Percentiles rank a stretch among this genome's conserved stretches.
phyloP scores from a whole-genome alignment of 208 protist species.

The Angomonas deanei region DNA sequence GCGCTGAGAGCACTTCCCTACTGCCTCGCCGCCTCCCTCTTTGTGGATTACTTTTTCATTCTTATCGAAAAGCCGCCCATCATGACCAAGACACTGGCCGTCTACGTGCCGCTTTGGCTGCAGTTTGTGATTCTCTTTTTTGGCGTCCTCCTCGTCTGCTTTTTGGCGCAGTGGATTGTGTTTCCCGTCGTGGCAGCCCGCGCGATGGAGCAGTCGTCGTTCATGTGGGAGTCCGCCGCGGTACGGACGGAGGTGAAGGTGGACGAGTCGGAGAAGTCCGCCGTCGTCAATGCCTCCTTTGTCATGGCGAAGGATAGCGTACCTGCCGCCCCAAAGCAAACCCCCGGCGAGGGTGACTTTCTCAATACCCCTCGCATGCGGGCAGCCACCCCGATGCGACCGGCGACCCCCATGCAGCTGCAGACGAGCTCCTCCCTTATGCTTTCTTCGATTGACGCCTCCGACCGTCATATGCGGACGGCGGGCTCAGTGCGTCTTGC shows the following conservation, averaged over 20 bases:
- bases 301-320: conserved; percentile 8
- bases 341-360: neutral
- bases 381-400: neutral
- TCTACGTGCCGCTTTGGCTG: conserved; percentile 31
- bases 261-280: conserved; percentile 4
- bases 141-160: conserved; percentile 40
- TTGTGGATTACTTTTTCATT: conserved; percentile 68
- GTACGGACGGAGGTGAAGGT: conserved; percentile 39
- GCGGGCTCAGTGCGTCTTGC: conserved; percentile 34
- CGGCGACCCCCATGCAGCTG: neutral
- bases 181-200: conserved; percentile 45
- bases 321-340: neutral
- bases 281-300: conserved; percentile 17
- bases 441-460: conserved; percentile 34
- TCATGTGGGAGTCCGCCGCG: conserved; percentile 65
- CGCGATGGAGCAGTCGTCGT: conserved; percentile 24
- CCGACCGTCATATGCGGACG: conserved; percentile 25
- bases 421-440: conserved; percentile 19
- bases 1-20: conserved; percentile 57
- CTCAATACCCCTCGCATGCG: neutral
- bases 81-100: conserved; percentile 47
- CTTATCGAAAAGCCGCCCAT: conserved; percentile 73
- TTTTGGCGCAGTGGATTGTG: conserved; percentile 15
- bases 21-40: conserved; percentile 54
- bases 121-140: conserved; percentile 45